Percentiles rank a stretch among this genome's conserved stretches.
These are phyloP conservation scores for Carpinus fangiana DNA, from an alignment of 306 rosid species.

Conservation along the genomic window DNA sequence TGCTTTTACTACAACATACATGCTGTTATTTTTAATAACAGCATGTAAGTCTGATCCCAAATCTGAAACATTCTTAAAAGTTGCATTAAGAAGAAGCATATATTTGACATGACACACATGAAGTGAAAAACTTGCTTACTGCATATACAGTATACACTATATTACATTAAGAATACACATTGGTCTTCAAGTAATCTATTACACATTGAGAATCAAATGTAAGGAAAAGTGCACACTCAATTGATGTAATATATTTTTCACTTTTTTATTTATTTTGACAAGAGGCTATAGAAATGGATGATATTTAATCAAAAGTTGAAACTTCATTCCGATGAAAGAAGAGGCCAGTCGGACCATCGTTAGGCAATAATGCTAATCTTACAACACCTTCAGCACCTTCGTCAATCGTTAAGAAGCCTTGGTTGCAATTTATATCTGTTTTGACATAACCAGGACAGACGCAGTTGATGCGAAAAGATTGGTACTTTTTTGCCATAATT, in stretches of 20 bases:
- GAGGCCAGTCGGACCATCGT: slow-evolving; percentile 11
- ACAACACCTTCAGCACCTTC: slow-evolving; percentile 5
- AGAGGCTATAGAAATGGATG: neutral
- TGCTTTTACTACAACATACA: too few relatives aligned
- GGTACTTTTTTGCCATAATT: slow-evolving; percentile 14
- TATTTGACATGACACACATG: too few relatives aligned
- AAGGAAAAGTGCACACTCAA: neutral
- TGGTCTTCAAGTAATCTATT: too few relatives aligned
- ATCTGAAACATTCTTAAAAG: neutral
- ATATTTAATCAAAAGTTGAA: neutral
- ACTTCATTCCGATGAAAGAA: neutral
- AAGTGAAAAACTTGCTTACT: neutral
- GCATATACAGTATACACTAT: neutral
- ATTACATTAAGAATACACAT: too few relatives aligned
- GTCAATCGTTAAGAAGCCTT: neutral
- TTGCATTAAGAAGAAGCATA: too few relatives aligned
- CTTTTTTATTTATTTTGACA: too few relatives aligned
- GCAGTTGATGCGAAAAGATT: neutral
- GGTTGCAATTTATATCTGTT: neutral
- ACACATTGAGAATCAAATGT: too few relatives aligned
- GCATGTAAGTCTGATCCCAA: too few relatives aligned
- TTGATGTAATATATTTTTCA: neutral
- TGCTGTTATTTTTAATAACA: too few relatives aligned
- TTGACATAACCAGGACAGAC: slow-evolving; percentile 14
- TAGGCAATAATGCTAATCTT: neutral